These are phyloP conservation scores for Allomyces macrogynus DNA, from an alignment of 192 early-diverging fungal species.

Conservation along the genomic window DNA sequence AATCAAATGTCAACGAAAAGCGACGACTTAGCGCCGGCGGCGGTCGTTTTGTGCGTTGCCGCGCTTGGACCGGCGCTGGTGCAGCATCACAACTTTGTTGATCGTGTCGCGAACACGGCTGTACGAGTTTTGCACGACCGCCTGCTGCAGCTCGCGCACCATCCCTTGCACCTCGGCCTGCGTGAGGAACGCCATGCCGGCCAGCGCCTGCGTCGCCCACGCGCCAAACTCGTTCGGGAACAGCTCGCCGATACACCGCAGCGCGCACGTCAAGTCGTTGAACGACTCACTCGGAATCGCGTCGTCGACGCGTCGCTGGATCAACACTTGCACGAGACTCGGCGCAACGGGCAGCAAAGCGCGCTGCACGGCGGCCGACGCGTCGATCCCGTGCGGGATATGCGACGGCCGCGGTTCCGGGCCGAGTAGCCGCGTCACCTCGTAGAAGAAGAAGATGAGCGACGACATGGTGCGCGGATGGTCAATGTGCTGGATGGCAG, in stretches of 20 bases:
- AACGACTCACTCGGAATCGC: background rate
- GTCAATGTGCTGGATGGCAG: background rate
- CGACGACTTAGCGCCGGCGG: background rate
- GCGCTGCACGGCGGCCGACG: background rate
- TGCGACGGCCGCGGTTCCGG: background rate
- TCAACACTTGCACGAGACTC: background rate
- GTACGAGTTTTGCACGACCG: background rate
- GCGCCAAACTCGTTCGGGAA: background rate
- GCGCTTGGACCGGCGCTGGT: background rate
- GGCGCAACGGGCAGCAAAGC: background rate
- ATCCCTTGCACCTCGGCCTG: background rate
- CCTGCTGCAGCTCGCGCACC: background rate
- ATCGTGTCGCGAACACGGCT: background rate
- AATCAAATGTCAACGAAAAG: background rate
- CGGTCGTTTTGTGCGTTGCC: background rate
- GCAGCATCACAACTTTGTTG: background rate
- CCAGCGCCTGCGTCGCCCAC: background rate
- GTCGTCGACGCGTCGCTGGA: background rate
- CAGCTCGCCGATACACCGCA: background rate
- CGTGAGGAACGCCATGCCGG: background rate
- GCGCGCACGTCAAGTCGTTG: background rate
- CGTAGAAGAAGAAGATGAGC: background rate
- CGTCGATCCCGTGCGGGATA: too few relatives aligned
- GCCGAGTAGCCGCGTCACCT: background rate
- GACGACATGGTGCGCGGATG: background rate